phyloP scores from a whole-genome alignment of 352 stramenopile genomes.

The Pythium apleroticum region DNA sequence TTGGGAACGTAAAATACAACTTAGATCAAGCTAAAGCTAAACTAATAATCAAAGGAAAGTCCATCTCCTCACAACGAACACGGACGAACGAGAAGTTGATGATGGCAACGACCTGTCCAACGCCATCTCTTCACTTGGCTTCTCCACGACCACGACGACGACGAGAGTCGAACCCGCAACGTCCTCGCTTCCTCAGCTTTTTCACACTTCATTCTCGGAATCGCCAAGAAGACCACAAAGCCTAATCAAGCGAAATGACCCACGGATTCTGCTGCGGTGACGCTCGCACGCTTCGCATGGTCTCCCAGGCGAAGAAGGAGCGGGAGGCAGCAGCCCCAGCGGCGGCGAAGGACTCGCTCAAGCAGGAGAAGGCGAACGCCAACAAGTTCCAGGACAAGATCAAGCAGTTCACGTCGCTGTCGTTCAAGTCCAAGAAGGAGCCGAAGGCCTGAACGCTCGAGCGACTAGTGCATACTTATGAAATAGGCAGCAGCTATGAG shows the following conservation, averaged over 20 bases:
- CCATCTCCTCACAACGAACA: neutral
- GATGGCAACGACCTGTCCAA: neutral
- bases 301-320: slow-evolving; percentile 1
- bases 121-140: neutral
- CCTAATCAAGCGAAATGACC: neutral
- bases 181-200: neutral
- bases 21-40: neutral
- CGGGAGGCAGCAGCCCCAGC: neutral
- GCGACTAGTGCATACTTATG: too few relatives aligned
- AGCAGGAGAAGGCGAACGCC: slow-evolving; percentile 12
- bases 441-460: slow-evolving; percentile 1
- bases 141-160: neutral
- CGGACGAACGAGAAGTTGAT: neutral
- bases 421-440: slow-evolving; percentile 17
- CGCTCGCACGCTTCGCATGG: slow-evolving; percentile 8
- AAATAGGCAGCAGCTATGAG: too few relatives aligned
- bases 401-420: slow-evolving; percentile 10
- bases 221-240: neutral
- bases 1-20: neutral
- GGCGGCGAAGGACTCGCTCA: slow-evolving; percentile 1
- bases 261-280: slow-evolving; percentile 11
- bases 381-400: slow-evolving; percentile 19
- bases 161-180: neutral
- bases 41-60: neutral
- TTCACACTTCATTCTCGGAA: neutral